Evolutionary conservation across 495 filamentous ascomycete genomes (phyloP).

Genomic region (Lasiosphaeriaceae sp.): DNA sequence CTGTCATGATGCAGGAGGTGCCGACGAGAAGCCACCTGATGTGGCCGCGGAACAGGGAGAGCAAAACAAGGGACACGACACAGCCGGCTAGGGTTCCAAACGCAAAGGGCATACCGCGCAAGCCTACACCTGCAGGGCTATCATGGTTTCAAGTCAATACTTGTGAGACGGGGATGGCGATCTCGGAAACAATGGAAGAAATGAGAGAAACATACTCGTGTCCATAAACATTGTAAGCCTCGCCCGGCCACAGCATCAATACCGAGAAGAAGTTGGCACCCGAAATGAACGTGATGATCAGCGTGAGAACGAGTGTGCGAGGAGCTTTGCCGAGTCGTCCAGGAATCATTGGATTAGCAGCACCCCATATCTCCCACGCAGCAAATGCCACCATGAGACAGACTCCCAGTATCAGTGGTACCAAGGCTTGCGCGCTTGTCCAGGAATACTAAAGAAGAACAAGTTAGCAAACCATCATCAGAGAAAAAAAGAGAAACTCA

Average conservation of each 20-base stretch:
- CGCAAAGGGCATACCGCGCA: slow-evolving; percentile 63
- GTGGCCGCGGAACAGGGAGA: slow-evolving; percentile 57
- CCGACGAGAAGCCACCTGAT: slow-evolving; percentile 61
- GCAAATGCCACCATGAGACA: slow-evolving; percentile 53
- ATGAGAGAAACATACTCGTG: slow-evolving; percentile 42
- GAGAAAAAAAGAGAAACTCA: not conserved
- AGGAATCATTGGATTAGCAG: slow-evolving; percentile 65
- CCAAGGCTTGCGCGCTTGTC: slow-evolving; percentile 36
- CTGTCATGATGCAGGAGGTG: slow-evolving; percentile 64
- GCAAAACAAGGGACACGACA: slow-evolving; percentile 56
- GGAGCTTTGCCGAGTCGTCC: slow-evolving; percentile 58
- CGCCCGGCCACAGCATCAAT: slow-evolving; percentile 69
- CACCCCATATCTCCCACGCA: slow-evolving; percentile 59
- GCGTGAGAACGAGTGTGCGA: slow-evolving; percentile 57
- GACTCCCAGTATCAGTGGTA: slow-evolving; percentile 58
- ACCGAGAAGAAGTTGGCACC: slow-evolving; percentile 75
- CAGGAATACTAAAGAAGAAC: slow-evolving; percentile 26
- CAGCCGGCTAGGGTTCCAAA: slow-evolving; percentile 61
- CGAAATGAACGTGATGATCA: slow-evolving; percentile 70
- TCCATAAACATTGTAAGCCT: slow-evolving; percentile 71
- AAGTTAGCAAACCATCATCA: not conserved
- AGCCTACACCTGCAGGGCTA: slow-evolving; percentile 56
- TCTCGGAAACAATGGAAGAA: too few species aligned
- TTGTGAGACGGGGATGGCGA: not conserved
- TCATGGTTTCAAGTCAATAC: not conserved